Percentiles rank a stretch among this genome's conserved stretches.
These are phyloP conservation scores for Plasmodium fragile DNA, from an alignment of 169 alveolate species.

Conservation along the genomic window DNA sequence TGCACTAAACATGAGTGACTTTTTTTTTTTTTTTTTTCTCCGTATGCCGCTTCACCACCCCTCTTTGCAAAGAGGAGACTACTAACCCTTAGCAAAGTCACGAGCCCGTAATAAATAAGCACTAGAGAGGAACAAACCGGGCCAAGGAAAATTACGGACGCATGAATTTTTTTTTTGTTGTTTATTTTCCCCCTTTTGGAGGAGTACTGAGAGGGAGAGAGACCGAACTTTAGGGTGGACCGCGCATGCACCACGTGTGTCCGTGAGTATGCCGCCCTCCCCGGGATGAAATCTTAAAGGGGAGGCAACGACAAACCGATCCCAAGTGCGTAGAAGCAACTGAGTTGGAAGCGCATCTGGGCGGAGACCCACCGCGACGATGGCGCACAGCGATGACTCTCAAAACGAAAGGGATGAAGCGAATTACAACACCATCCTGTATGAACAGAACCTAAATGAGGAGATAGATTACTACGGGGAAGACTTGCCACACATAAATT, in stretches of 20 bases:
- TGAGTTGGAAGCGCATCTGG: not conserved
- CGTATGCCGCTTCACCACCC: not conserved
- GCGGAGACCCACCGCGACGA: not conserved
- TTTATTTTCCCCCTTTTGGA: not conserved
- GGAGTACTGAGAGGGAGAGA: not conserved
- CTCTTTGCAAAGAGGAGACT: not conserved
- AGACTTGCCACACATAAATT: slow-evolving; percentile 55
- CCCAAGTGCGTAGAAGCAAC: not conserved
- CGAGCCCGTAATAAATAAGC: not conserved
- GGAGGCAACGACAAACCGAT: not conserved
- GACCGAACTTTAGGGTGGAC: not conserved
- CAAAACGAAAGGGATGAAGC: slow-evolving; percentile 35
- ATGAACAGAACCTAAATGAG: slow-evolving; percentile 17
- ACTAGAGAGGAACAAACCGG: not conserved
- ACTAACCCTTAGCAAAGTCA: not conserved
- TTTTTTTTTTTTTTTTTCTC: not conserved
- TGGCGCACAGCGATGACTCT: slow-evolving; percentile 45
- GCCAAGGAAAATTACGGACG: not conserved
- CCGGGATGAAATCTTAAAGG: not conserved
- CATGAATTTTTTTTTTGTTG: not conserved
- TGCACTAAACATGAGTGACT: not conserved
- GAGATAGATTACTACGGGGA: slow-evolving; percentile 54
- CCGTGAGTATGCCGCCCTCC: not conserved
- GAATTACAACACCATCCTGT: slow-evolving; percentile 35
- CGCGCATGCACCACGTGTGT: not conserved